phyloP scores from a whole-genome alignment of 371 early-diverging fungal genomes.

The Actinomortierella wolfii region DNA sequence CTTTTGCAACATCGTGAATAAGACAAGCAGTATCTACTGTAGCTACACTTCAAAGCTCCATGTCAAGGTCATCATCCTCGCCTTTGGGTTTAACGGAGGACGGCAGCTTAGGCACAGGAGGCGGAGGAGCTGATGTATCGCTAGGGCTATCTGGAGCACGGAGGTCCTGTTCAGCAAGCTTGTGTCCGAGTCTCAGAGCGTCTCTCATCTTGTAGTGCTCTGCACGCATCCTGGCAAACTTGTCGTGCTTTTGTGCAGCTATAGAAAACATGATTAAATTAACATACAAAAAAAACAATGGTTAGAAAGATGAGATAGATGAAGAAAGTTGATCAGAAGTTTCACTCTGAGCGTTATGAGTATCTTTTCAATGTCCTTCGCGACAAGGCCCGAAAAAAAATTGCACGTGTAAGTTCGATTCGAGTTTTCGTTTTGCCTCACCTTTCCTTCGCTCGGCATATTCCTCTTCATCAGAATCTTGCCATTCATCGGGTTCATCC shows the following conservation, averaged over 20 bases:
- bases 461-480: slow-evolving; percentile 43
- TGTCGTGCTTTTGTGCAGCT: slow-evolving; percentile 59
- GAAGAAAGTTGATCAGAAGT: too few relatives aligned
- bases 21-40: too few relatives aligned
- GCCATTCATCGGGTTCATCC: slow-evolving; percentile 54
- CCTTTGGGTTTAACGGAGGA: slow-evolving; percentile 5
- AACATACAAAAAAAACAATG: not conserved
- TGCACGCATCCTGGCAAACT: slow-evolving; percentile 75
- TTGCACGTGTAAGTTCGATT: not conserved
- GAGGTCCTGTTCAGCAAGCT: slow-evolving; percentile 45
- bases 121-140: not conserved
- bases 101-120: slow-evolving; percentile 1
- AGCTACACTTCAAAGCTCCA: slow-evolving; percentile 36
- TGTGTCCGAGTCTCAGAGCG: slow-evolving; percentile 56
- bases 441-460: slow-evolving; percentile 7
- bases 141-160: slow-evolving; percentile 18
- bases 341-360: too few relatives aligned
- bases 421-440: slow-evolving; percentile 5
- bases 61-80: slow-evolving; percentile 30
- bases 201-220: slow-evolving; percentile 87
- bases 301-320: too few relatives aligned
- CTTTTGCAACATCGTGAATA: not conserved
- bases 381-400: too few relatives aligned
- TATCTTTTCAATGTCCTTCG: too few relatives aligned
- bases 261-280: slow-evolving; percentile 1